Conservation (phyloP, 140 eudicot genomes). For the Stevia rebaudiana region DNA sequence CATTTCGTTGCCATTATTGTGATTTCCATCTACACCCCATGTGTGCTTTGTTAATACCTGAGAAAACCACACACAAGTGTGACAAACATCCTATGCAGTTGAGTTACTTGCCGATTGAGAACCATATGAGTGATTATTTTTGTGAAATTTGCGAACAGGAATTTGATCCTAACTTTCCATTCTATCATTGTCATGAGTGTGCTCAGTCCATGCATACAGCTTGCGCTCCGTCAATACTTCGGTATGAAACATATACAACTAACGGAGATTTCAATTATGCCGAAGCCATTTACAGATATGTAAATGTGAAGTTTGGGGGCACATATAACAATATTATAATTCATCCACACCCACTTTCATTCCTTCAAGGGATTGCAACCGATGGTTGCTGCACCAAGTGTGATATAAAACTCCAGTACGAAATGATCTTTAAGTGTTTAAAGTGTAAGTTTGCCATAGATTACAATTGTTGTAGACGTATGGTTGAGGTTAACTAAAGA, state of each 20-base stretch:
- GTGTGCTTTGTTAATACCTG: slow-evolving; percentile 8
- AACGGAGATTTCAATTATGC: too few relatives aligned
- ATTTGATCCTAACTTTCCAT: background rate
- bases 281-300: background rate
- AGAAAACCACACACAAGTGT: background rate
- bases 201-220: background rate
- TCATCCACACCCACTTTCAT: background rate
- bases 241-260: background rate
- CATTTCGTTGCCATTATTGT: background rate
- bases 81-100: slow-evolving; percentile 4
- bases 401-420: background rate
- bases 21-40: background rate
- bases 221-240: slow-evolving; percentile 7
- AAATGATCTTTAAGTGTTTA: background rate
- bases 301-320: background rate
- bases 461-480: background rate
- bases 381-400: background rate
- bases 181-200: slow-evolving; percentile 5
- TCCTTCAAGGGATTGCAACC: background rate
- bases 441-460: background rate
- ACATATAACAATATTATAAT: background rate
- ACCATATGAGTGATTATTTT: slow-evolving; percentile 5
- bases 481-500: background rate
- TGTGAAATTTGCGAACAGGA: background rate
- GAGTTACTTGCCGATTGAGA: background rate